phyloP scores from a whole-genome alignment of 495 filamentous ascomycete genomes.

The Articulospora tetracladia region DNA sequence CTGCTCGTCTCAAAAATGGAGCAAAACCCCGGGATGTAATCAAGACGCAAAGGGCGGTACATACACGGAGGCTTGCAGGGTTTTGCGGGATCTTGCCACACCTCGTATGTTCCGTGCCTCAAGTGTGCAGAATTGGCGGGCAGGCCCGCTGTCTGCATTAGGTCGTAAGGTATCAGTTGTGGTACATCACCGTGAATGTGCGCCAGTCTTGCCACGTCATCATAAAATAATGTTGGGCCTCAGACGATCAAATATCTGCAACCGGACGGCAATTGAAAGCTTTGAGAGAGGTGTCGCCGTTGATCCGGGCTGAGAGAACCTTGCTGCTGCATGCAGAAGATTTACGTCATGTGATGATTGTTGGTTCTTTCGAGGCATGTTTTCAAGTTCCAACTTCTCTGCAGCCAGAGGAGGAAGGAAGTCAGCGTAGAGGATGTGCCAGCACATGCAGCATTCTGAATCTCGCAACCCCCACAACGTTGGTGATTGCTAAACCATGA shows the following conservation, averaged over 20 bases:
- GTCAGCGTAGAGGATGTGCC: neutral
- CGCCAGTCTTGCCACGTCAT: no score
- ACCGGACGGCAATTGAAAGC: no score
- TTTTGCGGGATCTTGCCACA: no score
- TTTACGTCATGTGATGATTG: conserved; percentile 20
- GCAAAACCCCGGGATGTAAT: no score
- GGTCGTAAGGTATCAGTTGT: neutral
- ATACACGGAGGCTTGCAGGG: no score
- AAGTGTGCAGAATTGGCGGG: neutral
- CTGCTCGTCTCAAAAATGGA: no score
- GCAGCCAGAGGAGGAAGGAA: neutral
- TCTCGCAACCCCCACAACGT: neutral
- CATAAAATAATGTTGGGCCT: no score
- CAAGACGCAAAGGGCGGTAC: no score
- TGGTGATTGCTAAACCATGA: neutral
- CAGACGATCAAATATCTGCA: no score
- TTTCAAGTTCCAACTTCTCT: neutral
- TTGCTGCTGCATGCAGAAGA: conserved; percentile 14
- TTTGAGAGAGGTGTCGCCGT: no score
- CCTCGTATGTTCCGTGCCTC: no score
- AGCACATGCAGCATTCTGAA: neutral
- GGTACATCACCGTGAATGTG: no score
- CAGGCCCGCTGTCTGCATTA: conserved; percentile 4
- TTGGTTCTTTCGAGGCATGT: neutral
- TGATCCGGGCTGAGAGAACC: neutral